Evolutionary conservation across 2,329 filamentous ascomycete species (phyloP), one percentile per base, ranked within the genome.

Genomic region (Colletotrichum tropicicola): DNA sequence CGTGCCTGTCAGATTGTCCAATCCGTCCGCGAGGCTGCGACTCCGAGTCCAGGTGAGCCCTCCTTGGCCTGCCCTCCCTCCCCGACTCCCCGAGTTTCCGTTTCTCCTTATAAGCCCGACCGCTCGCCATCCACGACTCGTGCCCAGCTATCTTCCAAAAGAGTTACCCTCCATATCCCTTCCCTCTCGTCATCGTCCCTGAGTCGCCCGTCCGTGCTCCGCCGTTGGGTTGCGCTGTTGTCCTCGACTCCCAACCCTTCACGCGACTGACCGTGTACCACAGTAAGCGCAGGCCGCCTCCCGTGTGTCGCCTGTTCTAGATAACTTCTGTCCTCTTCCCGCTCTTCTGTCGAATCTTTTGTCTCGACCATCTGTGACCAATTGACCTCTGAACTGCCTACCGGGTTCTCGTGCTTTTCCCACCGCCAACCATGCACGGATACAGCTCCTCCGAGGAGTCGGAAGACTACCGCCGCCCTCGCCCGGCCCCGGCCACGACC

Each of bases 401-500:
- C 15, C 44, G 39, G 25, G 28, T 48, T 13, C 30, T 7, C 10
- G 37, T 32, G 6, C 37, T 30, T 19, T 19, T n/a, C 21, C 21
- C 6, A 45, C 48, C 30, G 41, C 44, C 67, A 64, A 27, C 7
- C n/a, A 79, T 80, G 78, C 77, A 80, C 71, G 82, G 82, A 15
- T 84, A 84, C 67, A 84, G 82, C 66, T 83, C 82, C 55, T 83
- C 82, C 23, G 82, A 82, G 65, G 82, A 83, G 68, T 83, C 82
- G 27, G 82, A 84, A 66, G 82, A 84, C 65, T 78, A 79, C 48
- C 77, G 77, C 51, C 74, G 79, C 39, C 78, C 78, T 17, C 73
- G 73, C 8, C 66, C 70, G 9, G 75, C 73, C 19, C 78, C 78
- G 6, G 72, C 77, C 49, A 70, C 72, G 37, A 77, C 56, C 21